Conservation (phyloP, 768 basidiomycete genomes). For the Kwoniella pini region DNA sequence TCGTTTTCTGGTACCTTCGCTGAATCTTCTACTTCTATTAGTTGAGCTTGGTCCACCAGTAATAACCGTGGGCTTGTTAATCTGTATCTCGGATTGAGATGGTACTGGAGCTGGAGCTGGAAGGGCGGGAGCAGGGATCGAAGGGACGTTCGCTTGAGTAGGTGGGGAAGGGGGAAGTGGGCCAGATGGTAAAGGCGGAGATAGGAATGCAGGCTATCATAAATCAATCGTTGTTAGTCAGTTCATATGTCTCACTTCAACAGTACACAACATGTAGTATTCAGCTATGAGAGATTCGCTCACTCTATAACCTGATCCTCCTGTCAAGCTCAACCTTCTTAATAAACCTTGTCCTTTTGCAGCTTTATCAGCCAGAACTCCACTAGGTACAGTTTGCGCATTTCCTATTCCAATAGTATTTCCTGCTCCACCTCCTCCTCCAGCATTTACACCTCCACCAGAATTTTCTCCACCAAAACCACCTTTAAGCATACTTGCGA, state of each 20-base stretch:
- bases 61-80: slow-evolving; percentile 9
- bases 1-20: slow-evolving; percentile 41
- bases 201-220: slow-evolving; percentile 26
- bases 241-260: too few relatives aligned
- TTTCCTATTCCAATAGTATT: not conserved
- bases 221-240: not conserved
- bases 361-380: slow-evolving; percentile 44
- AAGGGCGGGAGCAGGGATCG: slow-evolving; percentile 5
- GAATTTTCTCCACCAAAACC: slow-evolving; percentile 21
- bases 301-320: slow-evolving; percentile 30
- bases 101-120: slow-evolving; percentile 3
- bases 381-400: slow-evolving; percentile 13
- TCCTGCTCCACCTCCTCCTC: not conserved
- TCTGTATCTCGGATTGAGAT: not conserved
- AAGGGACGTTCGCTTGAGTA: not conserved
- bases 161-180: slow-evolving; percentile 18
- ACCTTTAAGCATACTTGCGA: slow-evolving; percentile 25
- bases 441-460: not conserved
- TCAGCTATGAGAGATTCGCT: slow-evolving; percentile 16
- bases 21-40: slow-evolving; percentile 33
- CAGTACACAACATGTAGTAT: too few relatives aligned
- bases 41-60: not conserved
- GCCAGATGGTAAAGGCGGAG: slow-evolving; percentile 18
- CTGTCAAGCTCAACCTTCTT: slow-evolving; percentile 40
- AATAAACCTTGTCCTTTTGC: slow-evolving; percentile 47